These are phyloP conservation scores for Bombardia bombarda DNA, from an alignment of 495 filamentous ascomycete species.

Conservation along the genomic window DNA sequence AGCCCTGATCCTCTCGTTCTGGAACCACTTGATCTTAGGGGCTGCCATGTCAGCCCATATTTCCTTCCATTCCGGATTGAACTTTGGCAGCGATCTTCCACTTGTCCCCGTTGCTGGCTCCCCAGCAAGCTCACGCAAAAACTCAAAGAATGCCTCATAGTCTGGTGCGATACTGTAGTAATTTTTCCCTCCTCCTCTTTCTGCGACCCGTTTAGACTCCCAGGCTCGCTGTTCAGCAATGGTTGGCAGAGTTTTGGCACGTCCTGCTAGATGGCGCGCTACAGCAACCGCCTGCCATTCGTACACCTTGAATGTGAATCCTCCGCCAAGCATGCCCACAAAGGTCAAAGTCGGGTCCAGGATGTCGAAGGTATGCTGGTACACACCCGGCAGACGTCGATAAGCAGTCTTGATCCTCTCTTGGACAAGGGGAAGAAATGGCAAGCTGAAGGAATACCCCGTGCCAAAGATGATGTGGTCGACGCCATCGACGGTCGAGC, in stretches of 20 bases:
- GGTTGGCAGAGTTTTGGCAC: conserved; percentile 20
- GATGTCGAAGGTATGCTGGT: conserved; percentile 49
- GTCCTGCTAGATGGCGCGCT: conserved; percentile 48
- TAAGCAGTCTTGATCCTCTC: conserved; percentile 38
- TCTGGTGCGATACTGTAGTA: conserved; percentile 30
- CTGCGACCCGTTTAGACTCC: conserved; percentile 26
- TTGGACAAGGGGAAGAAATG: conserved; percentile 42
- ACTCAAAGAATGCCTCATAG: conserved; percentile 25
- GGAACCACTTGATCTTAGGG: conserved; percentile 21
- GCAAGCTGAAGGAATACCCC: conserved; percentile 50
- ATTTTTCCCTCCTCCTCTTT: conserved; percentile 22
- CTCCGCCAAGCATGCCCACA: conserved; percentile 40
- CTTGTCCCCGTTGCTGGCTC: conserved; percentile 27
- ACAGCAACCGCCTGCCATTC: conserved; percentile 55
- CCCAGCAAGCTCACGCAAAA: conserved; percentile 21
- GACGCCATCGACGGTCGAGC: conserved; percentile 37
- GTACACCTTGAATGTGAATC: conserved; percentile 51
- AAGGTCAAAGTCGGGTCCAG: conserved; percentile 35
- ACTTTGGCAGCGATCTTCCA: conserved; percentile 28
- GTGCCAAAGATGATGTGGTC: conserved; percentile 54
- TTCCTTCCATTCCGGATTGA: conserved; percentile 31
- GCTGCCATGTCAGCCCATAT: conserved; percentile 26
- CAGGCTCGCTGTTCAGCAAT: conserved; percentile 29
- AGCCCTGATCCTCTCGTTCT: conserved; percentile 19
- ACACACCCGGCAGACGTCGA: conserved; percentile 45